These are phyloP conservation scores for Cercophora sp. DNA, from an alignment of 495 filamentous ascomycete genomes.

Conservation along the genomic window DNA sequence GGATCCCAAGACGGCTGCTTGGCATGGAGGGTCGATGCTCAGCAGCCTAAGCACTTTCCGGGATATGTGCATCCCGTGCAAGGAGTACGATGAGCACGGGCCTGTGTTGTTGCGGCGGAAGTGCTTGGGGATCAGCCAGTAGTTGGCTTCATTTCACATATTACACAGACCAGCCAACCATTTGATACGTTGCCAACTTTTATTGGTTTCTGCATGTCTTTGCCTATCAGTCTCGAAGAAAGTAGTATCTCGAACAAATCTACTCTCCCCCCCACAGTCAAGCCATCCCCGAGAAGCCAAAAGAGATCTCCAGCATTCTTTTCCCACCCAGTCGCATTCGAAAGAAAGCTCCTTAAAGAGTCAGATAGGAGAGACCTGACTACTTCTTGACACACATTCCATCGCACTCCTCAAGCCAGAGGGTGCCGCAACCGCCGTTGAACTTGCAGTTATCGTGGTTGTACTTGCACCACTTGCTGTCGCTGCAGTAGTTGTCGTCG, in stretches of 20 bases:
- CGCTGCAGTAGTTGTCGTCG: constrained; percentile 2
- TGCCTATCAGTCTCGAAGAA: too few species aligned
- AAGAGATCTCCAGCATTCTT: too few species aligned
- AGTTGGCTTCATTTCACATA: too few species aligned
- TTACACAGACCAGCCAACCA: too few species aligned
- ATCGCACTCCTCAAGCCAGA: constrained; percentile 3
- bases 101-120: constrained; percentile 3
- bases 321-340: too few species aligned
- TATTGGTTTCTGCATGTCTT: too few species aligned
- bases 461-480: constrained; percentile 5
- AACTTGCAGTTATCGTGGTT: constrained; percentile 1
- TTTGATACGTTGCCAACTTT: too few species aligned
- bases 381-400: constrained; percentile 3
- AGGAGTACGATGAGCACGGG: constrained; percentile 4
- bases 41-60: constrained; percentile 1
- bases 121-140: neutral
- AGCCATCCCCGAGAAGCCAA: too few species aligned
- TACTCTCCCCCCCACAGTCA: too few species aligned
- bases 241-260: too few species aligned
- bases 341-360: neutral
- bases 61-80: neutral
- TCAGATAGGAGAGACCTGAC: neutral
- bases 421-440: neutral
- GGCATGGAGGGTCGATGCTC: constrained; percentile 5
- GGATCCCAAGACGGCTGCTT: neutral